phyloP scores from a whole-genome alignment of 2,329 filamentous ascomycete genomes.

The Colletotrichum sp. region DNA sequence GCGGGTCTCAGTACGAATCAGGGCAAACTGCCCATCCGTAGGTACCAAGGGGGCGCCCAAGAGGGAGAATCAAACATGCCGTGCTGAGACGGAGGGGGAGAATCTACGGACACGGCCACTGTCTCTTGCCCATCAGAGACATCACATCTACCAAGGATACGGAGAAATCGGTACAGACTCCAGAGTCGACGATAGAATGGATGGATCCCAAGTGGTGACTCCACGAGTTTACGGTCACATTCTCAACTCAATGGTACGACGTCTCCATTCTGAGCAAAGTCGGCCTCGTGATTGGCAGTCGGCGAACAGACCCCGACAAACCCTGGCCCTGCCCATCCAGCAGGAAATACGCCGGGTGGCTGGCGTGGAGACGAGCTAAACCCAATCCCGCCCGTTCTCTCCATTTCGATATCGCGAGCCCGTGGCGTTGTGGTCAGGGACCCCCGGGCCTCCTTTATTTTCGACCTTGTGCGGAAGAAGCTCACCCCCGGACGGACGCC shows the following conservation, averaged over 20 bases:
- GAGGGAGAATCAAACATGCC: background rate
- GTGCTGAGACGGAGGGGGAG: background rate
- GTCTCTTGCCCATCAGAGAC: background rate
- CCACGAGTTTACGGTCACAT: background rate
- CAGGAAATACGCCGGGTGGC: conserved; percentile 22
- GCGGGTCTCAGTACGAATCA: background rate
- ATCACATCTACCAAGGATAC: background rate
- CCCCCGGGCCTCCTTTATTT: conserved; percentile 21
- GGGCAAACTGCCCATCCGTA: background rate
- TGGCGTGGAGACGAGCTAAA: conserved; percentile 19
- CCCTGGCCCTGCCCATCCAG: background rate
- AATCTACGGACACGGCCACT: background rate
- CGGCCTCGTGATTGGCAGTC: conserved; percentile 12
- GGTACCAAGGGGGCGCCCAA: background rate
- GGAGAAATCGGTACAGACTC: background rate
- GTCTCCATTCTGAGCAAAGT: background rate
- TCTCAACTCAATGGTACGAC: conserved; percentile 2
- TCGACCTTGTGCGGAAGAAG: conserved; percentile 4
- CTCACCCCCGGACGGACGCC: background rate
- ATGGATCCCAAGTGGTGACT: background rate
- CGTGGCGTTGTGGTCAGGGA: conserved; percentile 3
- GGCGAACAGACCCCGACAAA: conserved; percentile 1
- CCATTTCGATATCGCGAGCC: conserved; percentile 13
- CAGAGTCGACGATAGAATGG: background rate
- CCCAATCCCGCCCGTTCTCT: conserved; percentile 14